phyloP scores from a whole-genome alignment of 768 basidiomycete genomes.

The Panus rudis region DNA sequence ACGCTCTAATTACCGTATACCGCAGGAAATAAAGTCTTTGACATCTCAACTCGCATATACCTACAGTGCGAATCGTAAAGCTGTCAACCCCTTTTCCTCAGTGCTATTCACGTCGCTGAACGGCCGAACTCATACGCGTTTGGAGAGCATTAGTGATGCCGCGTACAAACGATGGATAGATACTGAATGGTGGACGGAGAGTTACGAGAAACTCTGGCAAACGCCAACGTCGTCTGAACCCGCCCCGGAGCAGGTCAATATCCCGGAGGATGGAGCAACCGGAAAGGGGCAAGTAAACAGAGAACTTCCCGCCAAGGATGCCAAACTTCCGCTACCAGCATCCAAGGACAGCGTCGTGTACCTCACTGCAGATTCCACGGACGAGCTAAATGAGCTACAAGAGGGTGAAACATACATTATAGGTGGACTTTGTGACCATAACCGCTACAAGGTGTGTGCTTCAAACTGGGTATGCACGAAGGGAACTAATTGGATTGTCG shows the following conservation, averaged over 20 bases:
- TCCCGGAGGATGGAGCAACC: background rate
- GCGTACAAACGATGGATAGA: constrained; percentile 74
- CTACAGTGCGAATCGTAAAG: constrained; percentile 79
- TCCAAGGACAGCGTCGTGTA: constrained; percentile 60
- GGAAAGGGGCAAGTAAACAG: constrained; percentile 2
- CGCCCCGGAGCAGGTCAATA: constrained; percentile 3
- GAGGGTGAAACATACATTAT: constrained; percentile 90
- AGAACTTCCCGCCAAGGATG: constrained; percentile 4
- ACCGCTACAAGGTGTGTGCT: constrained; percentile 80
- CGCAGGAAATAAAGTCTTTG: constrained; percentile 85
- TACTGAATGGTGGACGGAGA: constrained; percentile 78
- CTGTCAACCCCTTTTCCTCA: constrained; percentile 59
- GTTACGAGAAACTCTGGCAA: constrained; percentile 66
- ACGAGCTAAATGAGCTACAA: constrained; percentile 77
- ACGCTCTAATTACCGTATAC: background rate
- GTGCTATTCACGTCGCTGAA: constrained; percentile 78
- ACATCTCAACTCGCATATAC: constrained; percentile 87
- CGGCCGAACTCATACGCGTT: constrained; percentile 56
- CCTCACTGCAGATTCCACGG: constrained; percentile 88
- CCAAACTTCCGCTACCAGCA: constrained; percentile 6
- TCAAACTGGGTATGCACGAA: background rate
- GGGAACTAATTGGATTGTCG: background rate
- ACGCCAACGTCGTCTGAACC: constrained; percentile 4
- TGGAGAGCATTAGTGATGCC: constrained; percentile 59
- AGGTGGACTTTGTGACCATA: constrained; percentile 92